A percentile compares a stretch with the other conserved stretches of the same genome.
Conservation (phyloP, 1,284 basidiomycete genomes). For the Tilletiaria anomala region DNA sequence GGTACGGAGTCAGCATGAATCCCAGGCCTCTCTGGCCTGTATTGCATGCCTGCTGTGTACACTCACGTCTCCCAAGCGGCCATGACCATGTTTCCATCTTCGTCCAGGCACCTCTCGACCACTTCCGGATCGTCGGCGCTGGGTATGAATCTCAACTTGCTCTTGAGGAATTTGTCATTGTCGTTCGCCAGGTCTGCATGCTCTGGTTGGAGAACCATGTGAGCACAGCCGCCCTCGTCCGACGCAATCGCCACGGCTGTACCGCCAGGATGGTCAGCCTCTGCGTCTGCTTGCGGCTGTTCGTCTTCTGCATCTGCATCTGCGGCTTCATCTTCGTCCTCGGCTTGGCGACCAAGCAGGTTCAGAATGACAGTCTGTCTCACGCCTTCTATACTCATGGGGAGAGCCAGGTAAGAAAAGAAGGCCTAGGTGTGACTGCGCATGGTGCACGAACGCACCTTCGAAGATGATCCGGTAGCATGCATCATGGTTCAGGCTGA, state of each 20-base stretch:
- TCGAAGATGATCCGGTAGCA: slow-evolving; percentile 25
- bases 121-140: slow-evolving; percentile 45
- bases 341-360: slow-evolving; percentile 15
- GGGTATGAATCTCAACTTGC: slow-evolving; percentile 53
- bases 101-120: slow-evolving; percentile 63
- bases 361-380: slow-evolving; percentile 22
- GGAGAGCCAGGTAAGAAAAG: slow-evolving; percentile 72
- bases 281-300: slow-evolving; percentile 3
- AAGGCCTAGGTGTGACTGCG: slow-evolving; percentile 53
- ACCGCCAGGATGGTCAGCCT: background rate
- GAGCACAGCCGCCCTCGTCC: slow-evolving; percentile 13
- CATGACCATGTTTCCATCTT: slow-evolving; percentile 52
- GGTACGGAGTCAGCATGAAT: no score
- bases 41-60: no score
- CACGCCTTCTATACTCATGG: slow-evolving; percentile 22
- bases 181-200: slow-evolving; percentile 41
- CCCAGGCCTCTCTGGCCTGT: no score
- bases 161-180: slow-evolving; percentile 59
- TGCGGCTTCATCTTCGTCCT: slow-evolving; percentile 7
- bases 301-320: slow-evolving; percentile 8
- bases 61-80: slow-evolving; percentile 49
- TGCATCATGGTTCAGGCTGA: slow-evolving; percentile 21
- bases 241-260: background rate
- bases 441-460: slow-evolving; percentile 47
- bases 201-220: slow-evolving; percentile 41